These are phyloP conservation scores for Limnanthes douglasii DNA, from an alignment of 345 rosid genomes.

Conservation along the genomic window DNA sequence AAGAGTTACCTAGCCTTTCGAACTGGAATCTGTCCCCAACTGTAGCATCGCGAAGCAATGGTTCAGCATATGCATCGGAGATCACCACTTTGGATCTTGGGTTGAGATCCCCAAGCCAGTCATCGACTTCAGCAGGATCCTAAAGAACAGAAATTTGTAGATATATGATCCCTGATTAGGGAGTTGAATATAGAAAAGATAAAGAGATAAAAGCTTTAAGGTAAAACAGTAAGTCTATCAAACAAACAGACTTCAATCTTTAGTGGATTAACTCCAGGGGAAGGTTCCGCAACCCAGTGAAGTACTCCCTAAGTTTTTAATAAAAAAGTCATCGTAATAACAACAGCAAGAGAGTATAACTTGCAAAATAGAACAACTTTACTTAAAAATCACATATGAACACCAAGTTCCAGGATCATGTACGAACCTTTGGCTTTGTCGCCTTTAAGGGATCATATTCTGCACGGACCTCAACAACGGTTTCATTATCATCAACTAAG, in stretches of 20 bases:
- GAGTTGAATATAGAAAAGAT: background rate
- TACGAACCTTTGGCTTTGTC: conserved; percentile 73
- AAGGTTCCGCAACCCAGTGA: conserved; percentile 86
- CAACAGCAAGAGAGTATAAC: too few relatives aligned
- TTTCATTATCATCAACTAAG: conserved; percentile 66
- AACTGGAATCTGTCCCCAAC: conserved; percentile 72
- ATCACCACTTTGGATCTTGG: conserved; percentile 50
- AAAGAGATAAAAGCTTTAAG: conserved; percentile 42
- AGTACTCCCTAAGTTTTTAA: too few relatives aligned
- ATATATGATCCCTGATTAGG: conserved; percentile 1
- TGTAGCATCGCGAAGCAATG: conserved; percentile 41
- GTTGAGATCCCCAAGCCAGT: conserved; percentile 75
- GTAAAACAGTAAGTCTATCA: conserved; percentile 65
- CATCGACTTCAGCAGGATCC: conserved; percentile 78
- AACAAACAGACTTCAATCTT: conserved; percentile 87
- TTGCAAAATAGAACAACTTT: conserved; percentile 6
- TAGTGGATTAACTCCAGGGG: conserved; percentile 47
- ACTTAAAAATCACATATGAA: conserved; percentile 2
- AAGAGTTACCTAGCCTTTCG: conserved; percentile 95
- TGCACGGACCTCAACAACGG: conserved; percentile 53
- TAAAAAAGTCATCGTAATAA: too few relatives aligned
- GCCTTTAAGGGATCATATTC: conserved; percentile 80
- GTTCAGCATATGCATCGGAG: conserved; percentile 43
- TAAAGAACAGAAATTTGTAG: too few relatives aligned
- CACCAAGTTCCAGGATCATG: conserved; percentile 1